These are phyloP conservation scores for Hyphopichia fennica DNA, from an alignment of 1,139 yeast species.

Conservation along the genomic window DNA sequence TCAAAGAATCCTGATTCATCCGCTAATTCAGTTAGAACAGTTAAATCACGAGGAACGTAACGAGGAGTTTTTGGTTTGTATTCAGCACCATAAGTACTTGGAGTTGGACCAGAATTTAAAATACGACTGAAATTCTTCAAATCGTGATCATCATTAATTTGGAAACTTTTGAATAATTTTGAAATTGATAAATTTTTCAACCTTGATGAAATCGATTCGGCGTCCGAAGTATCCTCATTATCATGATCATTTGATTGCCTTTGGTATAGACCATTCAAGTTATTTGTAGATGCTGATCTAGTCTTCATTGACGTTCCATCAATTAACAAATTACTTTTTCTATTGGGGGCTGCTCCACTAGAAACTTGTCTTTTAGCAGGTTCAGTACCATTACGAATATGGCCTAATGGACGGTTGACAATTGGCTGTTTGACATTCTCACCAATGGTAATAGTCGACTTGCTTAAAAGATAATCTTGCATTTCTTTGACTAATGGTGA, in stretches of 20 bases:
- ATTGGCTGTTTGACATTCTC: slow-evolving; percentile 42
- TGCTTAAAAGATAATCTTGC: slow-evolving; percentile 62
- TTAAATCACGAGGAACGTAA: slow-evolving; percentile 39
- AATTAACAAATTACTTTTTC: slow-evolving; percentile 30
- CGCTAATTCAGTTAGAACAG: slow-evolving; percentile 52
- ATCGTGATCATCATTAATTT: slow-evolving; percentile 42
- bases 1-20: slow-evolving; percentile 77
- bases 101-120: slow-evolving; percentile 40
- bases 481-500: slow-evolving; percentile 63
- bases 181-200: slow-evolving; percentile 41
- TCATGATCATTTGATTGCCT: slow-evolving; percentile 4
- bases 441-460: slow-evolving; percentile 42
- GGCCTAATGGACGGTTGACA: slow-evolving; percentile 26
- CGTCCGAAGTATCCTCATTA: slow-evolving; percentile 22
- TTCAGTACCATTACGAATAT: slow-evolving; percentile 11
- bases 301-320: slow-evolving; percentile 30
- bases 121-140: slow-evolving; percentile 39
- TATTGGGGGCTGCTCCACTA: slow-evolving; percentile 30
- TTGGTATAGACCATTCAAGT: slow-evolving; percentile 11
- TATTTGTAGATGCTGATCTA: slow-evolving; percentile 35
- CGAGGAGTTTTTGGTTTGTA: slow-evolving; percentile 54
- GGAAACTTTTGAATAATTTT: slow-evolving; percentile 44
- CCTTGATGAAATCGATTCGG: slow-evolving; percentile 38
- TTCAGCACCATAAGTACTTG: slow-evolving; percentile 51
- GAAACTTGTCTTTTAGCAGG: slow-evolving; percentile 30